A percentile compares a stretch with the other conserved stretches of the same genome.
Evolutionary conservation across 2,329 filamentous ascomycete species (phyloP).

Genomic region (Grosmannia huntii): DNA sequence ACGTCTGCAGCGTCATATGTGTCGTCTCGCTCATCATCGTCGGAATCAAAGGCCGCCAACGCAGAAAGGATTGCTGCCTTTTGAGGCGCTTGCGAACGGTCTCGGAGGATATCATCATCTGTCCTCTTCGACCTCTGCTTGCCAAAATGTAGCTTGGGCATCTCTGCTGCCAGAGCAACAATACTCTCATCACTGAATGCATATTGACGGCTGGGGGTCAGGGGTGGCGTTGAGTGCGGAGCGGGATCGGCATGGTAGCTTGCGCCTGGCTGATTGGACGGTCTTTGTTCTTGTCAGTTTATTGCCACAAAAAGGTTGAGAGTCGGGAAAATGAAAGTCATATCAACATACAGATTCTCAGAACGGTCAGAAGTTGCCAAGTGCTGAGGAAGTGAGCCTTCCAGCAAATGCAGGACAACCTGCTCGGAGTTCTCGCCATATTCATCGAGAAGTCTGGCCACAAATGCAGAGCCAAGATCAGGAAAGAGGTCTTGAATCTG

Average conservation of each 20-base stretch:
- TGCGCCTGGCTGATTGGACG: background rate
- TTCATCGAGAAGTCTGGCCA: slow-evolving; percentile 66
- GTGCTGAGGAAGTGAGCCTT: slow-evolving; percentile 59
- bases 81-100: slow-evolving; percentile 50
- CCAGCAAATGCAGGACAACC: slow-evolving; percentile 69
- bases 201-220: slow-evolving; percentile 50
- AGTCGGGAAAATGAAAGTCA: background rate
- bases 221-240: slow-evolving; percentile 46
- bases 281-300: background rate
- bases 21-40: slow-evolving; percentile 94
- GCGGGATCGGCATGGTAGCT: slow-evolving; percentile 30
- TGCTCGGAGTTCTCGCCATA: slow-evolving; percentile 67
- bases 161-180: slow-evolving; percentile 54
- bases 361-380: slow-evolving; percentile 50
- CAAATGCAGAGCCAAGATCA: slow-evolving; percentile 69
- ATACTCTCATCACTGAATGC: slow-evolving; percentile 72
- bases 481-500: slow-evolving; percentile 93
- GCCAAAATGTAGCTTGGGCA: slow-evolving; percentile 64
- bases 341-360: slow-evolving; percentile 41
- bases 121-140: slow-evolving; percentile 51
- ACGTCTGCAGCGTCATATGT: slow-evolving; percentile 91
- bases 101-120: slow-evolving; percentile 59
- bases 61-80: slow-evolving; percentile 85
- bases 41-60: slow-evolving; percentile 76
- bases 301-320: too few species aligned